Percentiles rank a stretch among this genome's conserved stretches.
Evolutionary conservation across 768 basidiomycete species (phyloP).

Genomic region (Scleroderma citrinum): DNA sequence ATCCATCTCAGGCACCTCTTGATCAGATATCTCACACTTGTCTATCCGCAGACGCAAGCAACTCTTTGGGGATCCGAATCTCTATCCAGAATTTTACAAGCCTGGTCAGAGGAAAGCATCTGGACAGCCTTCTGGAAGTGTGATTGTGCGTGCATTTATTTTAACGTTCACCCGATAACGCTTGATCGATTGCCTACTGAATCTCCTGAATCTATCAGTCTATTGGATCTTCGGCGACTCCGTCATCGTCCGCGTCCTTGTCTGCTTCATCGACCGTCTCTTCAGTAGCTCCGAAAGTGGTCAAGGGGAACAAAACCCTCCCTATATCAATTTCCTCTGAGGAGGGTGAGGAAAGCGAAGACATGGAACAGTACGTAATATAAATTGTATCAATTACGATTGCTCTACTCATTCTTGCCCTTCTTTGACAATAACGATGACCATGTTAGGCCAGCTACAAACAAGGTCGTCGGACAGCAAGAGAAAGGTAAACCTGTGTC

Average conservation of each 20-base stretch:
- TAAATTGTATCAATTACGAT: too few relatives aligned
- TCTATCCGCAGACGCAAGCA: constrained; percentile 19
- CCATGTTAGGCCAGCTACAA: neutral
- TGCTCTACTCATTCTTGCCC: neutral
- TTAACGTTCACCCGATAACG: too few relatives aligned
- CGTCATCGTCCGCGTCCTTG: constrained; percentile 17
- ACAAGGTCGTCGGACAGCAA: constrained; percentile 7
- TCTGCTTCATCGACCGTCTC: neutral
- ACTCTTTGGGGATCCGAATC: constrained; percentile 16
- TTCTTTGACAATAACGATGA: neutral
- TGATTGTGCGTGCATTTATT: constrained; percentile 16
- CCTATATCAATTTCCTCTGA: constrained; percentile 28
- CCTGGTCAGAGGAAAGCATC: constrained; percentile 14
- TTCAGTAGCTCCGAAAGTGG: neutral
- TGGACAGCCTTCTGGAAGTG: constrained; percentile 1
- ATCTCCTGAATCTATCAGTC: constrained; percentile 20
- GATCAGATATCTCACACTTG: neutral
- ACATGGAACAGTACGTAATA: neutral
- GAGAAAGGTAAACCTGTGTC: neutral
- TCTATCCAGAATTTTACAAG: constrained; percentile 27
- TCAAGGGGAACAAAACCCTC: constrained; percentile 7
- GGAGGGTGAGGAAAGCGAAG: constrained; percentile 18
- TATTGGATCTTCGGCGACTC: constrained; percentile 14
- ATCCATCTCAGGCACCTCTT: too few relatives aligned
- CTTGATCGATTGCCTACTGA: neutral